These are phyloP conservation scores for Fusarium guadeloupense DNA, from an alignment of 2,329 filamentous ascomycete genomes.

Conservation along the genomic window DNA sequence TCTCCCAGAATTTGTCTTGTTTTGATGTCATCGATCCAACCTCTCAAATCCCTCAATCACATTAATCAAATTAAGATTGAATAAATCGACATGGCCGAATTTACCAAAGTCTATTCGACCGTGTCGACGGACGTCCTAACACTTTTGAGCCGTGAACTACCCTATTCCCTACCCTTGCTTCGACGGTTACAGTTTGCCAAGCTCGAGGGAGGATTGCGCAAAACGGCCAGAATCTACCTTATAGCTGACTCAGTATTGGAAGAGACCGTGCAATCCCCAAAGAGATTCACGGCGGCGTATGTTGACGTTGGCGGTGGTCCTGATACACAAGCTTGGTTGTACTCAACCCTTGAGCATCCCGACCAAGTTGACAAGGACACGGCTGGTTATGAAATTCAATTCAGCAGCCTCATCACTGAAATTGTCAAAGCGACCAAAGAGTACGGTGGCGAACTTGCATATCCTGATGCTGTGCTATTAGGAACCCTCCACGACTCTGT, in stretches of 20 bases:
- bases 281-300: conserved; percentile 65
- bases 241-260: conserved; percentile 35
- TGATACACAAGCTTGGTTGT: conserved; percentile 73
- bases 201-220: conserved; percentile 53
- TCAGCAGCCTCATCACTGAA: conserved; percentile 46
- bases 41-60: not conserved
- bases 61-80: not conserved
- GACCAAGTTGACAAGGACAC: conserved; percentile 12
- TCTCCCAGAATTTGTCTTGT: not conserved
- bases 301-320: conserved; percentile 67
- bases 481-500: conserved; percentile 48
- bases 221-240: conserved; percentile 55
- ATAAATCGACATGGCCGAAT: conserved; percentile 20
- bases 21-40: not conserved
- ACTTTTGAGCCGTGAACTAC: conserved; percentile 61
- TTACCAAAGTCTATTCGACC: conserved; percentile 38
- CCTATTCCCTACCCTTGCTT: conserved; percentile 67
- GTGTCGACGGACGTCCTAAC: conserved; percentile 52
- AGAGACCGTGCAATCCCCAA: not conserved
- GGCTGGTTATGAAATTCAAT: conserved; percentile 45
- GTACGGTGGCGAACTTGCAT: conserved; percentile 29
- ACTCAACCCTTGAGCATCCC: conserved; percentile 59
- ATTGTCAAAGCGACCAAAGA: conserved; percentile 42
- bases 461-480: conserved; percentile 48
- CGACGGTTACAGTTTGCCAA: conserved; percentile 69